These are phyloP conservation scores for Calonectria pteridis DNA, from an alignment of 2,329 filamentous ascomycete genomes.

Conservation along the genomic window DNA sequence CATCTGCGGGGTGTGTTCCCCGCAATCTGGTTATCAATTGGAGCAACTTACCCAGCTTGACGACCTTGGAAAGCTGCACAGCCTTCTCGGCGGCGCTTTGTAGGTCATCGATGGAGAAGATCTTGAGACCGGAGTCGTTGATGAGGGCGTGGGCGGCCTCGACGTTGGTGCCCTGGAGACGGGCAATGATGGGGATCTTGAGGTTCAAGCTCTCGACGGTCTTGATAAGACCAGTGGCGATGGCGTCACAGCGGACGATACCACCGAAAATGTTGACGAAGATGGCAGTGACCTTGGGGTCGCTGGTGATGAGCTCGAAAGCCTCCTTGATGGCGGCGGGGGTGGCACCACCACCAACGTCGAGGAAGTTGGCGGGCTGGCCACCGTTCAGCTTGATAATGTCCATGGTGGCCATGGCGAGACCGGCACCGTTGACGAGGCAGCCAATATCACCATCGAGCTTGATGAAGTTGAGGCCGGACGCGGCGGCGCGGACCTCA, in stretches of 20 bases:
- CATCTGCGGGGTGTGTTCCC: background rate
- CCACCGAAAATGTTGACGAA: constrained; percentile 99
- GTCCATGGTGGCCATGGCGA: constrained; percentile 99
- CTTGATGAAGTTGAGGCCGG: constrained; percentile 99
- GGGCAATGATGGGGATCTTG: constrained; percentile 95
- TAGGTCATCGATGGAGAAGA: constrained; percentile 99
- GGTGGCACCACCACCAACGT: constrained; percentile 97
- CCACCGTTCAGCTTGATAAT: constrained; percentile 99
- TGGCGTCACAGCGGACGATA: constrained; percentile 97
- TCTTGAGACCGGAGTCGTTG: constrained; percentile 98
- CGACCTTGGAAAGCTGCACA: constrained; percentile 98
- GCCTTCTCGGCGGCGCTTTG: constrained; percentile 98
- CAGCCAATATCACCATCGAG: constrained; percentile 99
- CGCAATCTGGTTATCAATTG: background rate
- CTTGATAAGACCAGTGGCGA: constrained; percentile 94
- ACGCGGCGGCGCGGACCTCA: constrained; percentile 96
- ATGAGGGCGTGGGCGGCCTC: constrained; percentile 92
- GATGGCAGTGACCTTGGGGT: constrained; percentile 97
- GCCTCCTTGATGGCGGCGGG: constrained; percentile 96
- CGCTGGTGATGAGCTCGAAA: constrained; percentile 98
- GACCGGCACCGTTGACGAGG: constrained; percentile 97
- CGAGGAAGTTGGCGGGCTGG: constrained; percentile 96
- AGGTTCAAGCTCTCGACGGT: constrained; percentile 96
- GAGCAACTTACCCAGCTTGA: constrained; percentile 86
- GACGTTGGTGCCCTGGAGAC: constrained; percentile 98